Base-by-base conservation (phyloP, 805 yeast species). In the Wickerhamomyces xylosicus region DNA sequence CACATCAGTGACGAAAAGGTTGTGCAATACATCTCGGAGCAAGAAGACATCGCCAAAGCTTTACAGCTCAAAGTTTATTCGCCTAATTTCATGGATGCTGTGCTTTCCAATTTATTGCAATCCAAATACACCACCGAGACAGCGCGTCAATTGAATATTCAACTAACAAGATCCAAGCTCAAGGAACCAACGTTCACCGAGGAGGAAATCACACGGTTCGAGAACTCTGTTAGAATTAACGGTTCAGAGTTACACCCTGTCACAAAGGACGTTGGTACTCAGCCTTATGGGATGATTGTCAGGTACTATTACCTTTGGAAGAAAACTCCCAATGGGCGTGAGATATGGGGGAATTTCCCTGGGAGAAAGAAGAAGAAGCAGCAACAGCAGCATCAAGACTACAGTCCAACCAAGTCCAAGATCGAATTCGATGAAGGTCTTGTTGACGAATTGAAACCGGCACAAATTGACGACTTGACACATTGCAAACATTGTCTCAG, bases 241-340 rank as follows among this genome's bases (percentile, higher is more conserved):
- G 96, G 95, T 5, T 77, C 84, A 51, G 95, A 89, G 49, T 61
- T 92, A 21, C 77, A 75, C 53, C 85, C 81, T 0, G 89, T 85
- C 0, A 74, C 54, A 46, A 72, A 77, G 52, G 74, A 71, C 41
- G 92, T 90, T n/a, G 71, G 71, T 22, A 71, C 87, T 0, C 94
- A 84, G 49, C 64, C 86, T 0, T 63, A 77, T 40, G 72, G 89
- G 0, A 84, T 80, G 79, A 67, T 87, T 45, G 97, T 90, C 2
- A 62, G 97, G 41, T 87, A 70, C 55, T 90, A 86, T 52, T 90
- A 90, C 51, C 62, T 85, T 38, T 90, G 97, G 97, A 89, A 89
- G 59, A 89, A 89, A 56, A 81, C 95, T 0, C 63, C 71, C 22
- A 67, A 68, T 34, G 97, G 97, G 0, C 77, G 72, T 45, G 53